These are phyloP conservation scores for Toxicodendron radicans DNA, from an alignment of 345 rosid species.

Conservation along the genomic window DNA sequence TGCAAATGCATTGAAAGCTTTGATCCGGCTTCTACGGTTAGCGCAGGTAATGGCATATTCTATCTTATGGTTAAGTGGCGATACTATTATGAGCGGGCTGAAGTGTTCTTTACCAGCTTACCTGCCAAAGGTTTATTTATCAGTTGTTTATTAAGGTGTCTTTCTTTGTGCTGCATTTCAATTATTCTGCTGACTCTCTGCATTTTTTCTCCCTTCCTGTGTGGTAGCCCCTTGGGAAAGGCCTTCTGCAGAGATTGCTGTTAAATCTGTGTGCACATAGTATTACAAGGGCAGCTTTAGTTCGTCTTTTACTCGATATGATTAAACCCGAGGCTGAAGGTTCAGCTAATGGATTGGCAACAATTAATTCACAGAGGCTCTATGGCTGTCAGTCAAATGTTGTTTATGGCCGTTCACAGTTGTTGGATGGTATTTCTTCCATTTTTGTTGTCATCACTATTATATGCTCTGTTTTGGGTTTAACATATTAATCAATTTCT, in stretches of 20 bases:
- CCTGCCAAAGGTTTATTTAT: background rate
- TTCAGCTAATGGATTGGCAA: constrained; percentile 57
- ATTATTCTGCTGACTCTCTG: constrained; percentile 21
- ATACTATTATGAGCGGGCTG: constrained; percentile 11
- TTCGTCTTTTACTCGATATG: constrained; percentile 73
- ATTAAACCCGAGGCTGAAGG: constrained; percentile 85
- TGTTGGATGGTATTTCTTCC: constrained; percentile 67
- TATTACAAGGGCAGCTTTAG: constrained; percentile 67
- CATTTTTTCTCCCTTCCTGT: constrained; percentile 18
- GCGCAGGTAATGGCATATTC: constrained; percentile 64
- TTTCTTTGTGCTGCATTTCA: constrained; percentile 5
- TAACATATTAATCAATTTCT: constrained; percentile 7
- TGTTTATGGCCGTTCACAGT: constrained; percentile 86
- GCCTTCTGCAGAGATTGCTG: constrained; percentile 89
- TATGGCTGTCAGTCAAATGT: constrained; percentile 94
- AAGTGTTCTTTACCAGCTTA: background rate
- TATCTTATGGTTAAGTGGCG: constrained; percentile 14
- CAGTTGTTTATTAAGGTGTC: background rate
- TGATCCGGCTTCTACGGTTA: constrained; percentile 74
- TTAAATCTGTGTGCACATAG: constrained; percentile 87
- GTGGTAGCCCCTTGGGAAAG: constrained; percentile 86
- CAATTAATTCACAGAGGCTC: constrained; percentile 76
- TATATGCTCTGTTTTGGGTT: constrained; percentile 8
- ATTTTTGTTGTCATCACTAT: constrained; percentile 8
- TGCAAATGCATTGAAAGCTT: constrained; percentile 69